Base-by-base conservation (phyloP, 352 stramenopile species). In the Phytophthora chlamydospora region DNA sequence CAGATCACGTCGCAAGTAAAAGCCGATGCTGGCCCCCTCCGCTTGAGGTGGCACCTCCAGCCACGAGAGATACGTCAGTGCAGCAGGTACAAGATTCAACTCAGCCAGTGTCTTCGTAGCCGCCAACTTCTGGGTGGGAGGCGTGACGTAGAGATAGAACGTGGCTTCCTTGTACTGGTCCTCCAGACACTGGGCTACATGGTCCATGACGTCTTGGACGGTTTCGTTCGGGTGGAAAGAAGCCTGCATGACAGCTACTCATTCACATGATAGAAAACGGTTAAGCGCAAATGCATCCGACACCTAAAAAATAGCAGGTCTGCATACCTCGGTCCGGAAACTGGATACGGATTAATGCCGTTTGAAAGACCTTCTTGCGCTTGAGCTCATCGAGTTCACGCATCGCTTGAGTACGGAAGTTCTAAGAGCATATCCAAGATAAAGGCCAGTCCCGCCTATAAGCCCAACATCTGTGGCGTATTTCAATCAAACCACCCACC, bases 331-430 rank as follows among this genome's bases (percentile, higher is more conserved):
- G 76, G 56, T 96, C 88, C 8, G 83, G 80, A 49, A 96, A 95
- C 46, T 93, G 88, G 27, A 96, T 68, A 51, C 86, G 88, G 31
- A 95, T 80, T 4, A 96, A 53, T 24, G 83, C 79, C 33, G 61
- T 78, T 57, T 92, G 83, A 50, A 89, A 96, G 0, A 96, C 72
- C 34, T 80, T 88, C 65, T 91, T 94, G 14, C 82, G 83, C 63
- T 93, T 91, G 0, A 96, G 72, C 31, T 94, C 82, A 24, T 96
- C 88, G 4, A 96, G 73, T 31, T 96, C 86, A 11, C 88, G 88
- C 88, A 96, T 96, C 12, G 86, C 86, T 64, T 88, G 75, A 13
- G 88, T 96, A 29, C 82, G 83, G 36, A 96, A 96, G 27, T 88
- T 92, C 85, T 95, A 12, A 10, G 29, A 6, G 41, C 17, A 65